Conservation (phyloP, 176 grass and related monocot genomes). For the Cenchrus americanus region DNA sequence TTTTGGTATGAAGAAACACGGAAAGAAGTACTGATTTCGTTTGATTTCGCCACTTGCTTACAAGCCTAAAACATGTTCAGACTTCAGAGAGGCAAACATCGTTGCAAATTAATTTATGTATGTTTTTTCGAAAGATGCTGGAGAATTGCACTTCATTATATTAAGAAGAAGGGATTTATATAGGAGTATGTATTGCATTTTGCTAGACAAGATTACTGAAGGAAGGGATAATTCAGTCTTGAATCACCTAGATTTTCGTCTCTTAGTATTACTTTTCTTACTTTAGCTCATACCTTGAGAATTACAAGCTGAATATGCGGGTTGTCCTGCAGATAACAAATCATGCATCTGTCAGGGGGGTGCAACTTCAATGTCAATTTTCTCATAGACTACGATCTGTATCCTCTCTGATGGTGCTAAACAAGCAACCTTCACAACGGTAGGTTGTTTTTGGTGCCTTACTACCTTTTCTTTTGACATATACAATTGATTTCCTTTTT, state of each 20-base stretch:
- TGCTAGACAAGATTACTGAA: not conserved
- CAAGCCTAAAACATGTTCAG: not conserved
- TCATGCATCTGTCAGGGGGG: not conserved
- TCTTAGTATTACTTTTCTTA: not conserved
- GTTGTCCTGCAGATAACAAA: constrained; percentile 25
- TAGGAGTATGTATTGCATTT: not conserved
- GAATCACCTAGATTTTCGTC: not conserved
- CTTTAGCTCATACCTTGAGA: not conserved
- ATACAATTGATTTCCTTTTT: not conserved
- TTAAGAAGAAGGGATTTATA: no score
- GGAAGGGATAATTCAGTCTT: not conserved
- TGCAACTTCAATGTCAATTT: not conserved
- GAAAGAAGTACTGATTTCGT: not conserved
- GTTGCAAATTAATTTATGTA: not conserved
- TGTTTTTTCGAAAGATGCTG: not conserved
- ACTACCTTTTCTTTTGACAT: not conserved
- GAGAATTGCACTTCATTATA: no score
- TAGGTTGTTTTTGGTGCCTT: constrained; percentile 21
- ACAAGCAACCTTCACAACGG: constrained; percentile 23
- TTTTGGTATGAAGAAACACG: not conserved
- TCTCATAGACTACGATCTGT: not conserved
- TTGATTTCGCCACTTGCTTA: not conserved
- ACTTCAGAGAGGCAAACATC: not conserved
- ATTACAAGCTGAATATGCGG: not conserved
- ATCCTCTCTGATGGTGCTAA: not conserved